These are phyloP conservation scores for Euryodendron excelsum DNA, from an alignment of 148 eudicot genomes.

Conservation along the genomic window DNA sequence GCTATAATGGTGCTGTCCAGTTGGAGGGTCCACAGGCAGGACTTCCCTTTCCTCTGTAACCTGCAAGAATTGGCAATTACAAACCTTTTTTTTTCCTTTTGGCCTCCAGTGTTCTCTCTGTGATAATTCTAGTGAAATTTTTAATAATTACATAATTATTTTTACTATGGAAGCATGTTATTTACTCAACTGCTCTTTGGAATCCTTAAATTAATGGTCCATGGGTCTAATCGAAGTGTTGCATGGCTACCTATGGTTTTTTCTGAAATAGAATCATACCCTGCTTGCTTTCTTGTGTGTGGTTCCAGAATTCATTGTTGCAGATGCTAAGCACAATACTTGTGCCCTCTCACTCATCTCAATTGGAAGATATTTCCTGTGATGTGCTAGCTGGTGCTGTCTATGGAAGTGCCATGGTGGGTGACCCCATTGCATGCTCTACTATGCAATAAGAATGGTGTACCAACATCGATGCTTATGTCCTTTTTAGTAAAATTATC, in stretches of 20 bases:
- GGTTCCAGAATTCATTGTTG: conserved; percentile 53
- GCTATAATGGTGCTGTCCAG: conserved; percentile 64
- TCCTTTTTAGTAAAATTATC: background rate
- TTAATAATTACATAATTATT: background rate
- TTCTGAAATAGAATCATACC: background rate
- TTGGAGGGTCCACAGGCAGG: conserved; percentile 84
- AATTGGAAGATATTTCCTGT: conserved; percentile 29
- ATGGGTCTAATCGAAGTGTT: background rate
- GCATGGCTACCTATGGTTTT: background rate
- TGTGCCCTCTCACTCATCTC: conserved; percentile 38
- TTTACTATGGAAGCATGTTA: background rate
- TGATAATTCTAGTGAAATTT: background rate
- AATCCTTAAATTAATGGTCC: background rate
- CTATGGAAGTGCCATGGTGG: conserved; percentile 72
- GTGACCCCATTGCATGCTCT: conserved; percentile 19
- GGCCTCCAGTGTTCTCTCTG: background rate
- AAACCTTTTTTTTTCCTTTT: background rate
- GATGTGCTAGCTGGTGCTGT: conserved; percentile 47
- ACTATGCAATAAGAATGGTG: background rate
- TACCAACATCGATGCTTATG: background rate
- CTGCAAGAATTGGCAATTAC: background rate
- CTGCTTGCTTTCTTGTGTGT: conserved; percentile 1
- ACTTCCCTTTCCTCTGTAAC: conserved; percentile 24
- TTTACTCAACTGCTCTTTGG: background rate
- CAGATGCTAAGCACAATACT: conserved; percentile 50